Base-by-base conservation (phyloP, 768 basidiomycete genomes). In the Lepiota subincarnata region DNA sequence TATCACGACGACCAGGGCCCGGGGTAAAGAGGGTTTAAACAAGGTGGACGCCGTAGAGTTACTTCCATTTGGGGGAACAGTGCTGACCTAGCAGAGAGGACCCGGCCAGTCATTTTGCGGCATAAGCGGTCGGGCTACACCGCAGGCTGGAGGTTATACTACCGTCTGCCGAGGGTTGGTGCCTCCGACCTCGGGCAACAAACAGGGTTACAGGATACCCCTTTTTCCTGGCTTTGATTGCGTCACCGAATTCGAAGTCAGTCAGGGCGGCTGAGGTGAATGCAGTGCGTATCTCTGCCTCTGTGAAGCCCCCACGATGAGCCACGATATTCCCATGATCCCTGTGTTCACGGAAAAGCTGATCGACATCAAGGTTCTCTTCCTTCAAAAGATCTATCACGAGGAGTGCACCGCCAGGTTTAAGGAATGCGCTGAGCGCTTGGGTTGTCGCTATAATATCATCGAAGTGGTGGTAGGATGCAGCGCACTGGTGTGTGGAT, bases 401-500 rank as follows among this genome's bases (percentile, higher is more conserved):
- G 38, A 86, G 66, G 1, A 87, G 70, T 12, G 67, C 66, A 6
- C 83, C 85, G 0, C 78, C 73, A 0, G 82, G 80, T 55, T 80
- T 83, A 49, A 87, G 66, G 60, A 78, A 77, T 16, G 62, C 64
- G 1, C 70, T 69, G 14, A 87, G 77, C 1, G 63, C 62, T n/a
- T 64, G 62, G 3, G 84, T 86, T 37, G 72, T 73, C 10, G 67
- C 65, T 6, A 70, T 66, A 58, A 82, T 74, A 22, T 76, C 75
- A 4, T 66, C 49, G 50, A 87, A 73, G 62, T 87, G 86, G 57
- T 87, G 86, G 60, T 84, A 87, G 1, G 86, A 72, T 22, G 72
- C 68, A 7, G 77, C 71, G 59, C 87, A 89, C 87, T 89, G 56
- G 4, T 16, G 3, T 14, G 26, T 22, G 39, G 31, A 8, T 6